Base-by-base conservation (phyloP, 768 basidiomycete species). In the Lactifluus pinguis region DNA sequence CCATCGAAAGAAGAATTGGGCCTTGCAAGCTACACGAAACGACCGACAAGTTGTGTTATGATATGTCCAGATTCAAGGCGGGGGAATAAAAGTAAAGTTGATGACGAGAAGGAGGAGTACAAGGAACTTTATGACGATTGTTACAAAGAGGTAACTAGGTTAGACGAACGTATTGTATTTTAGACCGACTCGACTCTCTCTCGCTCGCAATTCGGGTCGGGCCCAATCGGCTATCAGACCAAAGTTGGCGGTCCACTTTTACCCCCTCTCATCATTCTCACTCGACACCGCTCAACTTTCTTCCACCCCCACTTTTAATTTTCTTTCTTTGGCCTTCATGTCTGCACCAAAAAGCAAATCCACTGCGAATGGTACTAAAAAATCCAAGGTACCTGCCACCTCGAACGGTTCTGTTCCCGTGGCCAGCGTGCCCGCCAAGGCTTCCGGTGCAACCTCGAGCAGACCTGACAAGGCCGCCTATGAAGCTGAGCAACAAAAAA, bases 41-140 rank as follows among this genome's bases (percentile, higher is more conserved):
- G 97, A 67, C 95, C 97, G 38, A 99, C 97, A 52, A 95, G 93
- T 67, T 98, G 95, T 73, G 95, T 99, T 5, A 89, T 99, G 84
- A 79, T 98, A 55, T 94, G 89, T 72, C 89, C 91, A 1, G 78
- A 86, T 69, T 79, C 83, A 71, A 90, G 91, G 71, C 84, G 83
- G 72, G 88, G 85, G 70, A 71, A 73, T 50, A 85, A 83, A 68
- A 75, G 77, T 68, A 86, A 87, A 67, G 79, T 76, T 15, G 75
- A 72, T 5, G 81, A 72, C 49, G 86, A 81, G 44, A 83, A 92
- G 62, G 86, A 88, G 58, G 95, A 97, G 69, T 95, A 90, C 74
- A 80, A 80, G 71, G 89, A 92, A 69, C 73, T 89, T 62, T 94
- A 95, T 73, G 84, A 89, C 48, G 92, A 97, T 71, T 87, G 90